Conservation (phyloP, 768 basidiomycete genomes). For the Termitomyces sp. region DNA sequence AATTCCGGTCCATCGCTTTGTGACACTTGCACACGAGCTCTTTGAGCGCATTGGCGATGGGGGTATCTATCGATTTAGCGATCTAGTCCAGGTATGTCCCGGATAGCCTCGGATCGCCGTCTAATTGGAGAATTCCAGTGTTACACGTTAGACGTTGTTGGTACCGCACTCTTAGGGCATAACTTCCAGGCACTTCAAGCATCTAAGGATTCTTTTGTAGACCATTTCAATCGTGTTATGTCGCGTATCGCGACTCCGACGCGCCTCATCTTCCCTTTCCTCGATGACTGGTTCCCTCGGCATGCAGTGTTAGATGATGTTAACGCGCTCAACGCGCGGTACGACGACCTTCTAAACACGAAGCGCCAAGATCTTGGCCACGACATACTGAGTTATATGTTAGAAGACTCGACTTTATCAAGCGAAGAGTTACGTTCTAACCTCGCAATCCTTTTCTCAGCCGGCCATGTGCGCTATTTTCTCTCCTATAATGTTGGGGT, state of each 20-base stretch:
- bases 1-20: constrained; percentile 27
- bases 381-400: constrained; percentile 29
- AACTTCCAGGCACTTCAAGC: constrained; percentile 28
- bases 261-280: constrained; percentile 26
- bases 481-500: neutral
- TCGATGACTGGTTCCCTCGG: constrained; percentile 24
- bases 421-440: constrained; percentile 30
- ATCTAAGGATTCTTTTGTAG: constrained; percentile 26
- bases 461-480: constrained; percentile 27
- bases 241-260: constrained; percentile 25
- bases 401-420: constrained; percentile 25
- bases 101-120: neutral
- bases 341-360: constrained; percentile 18
- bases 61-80: constrained; percentile 21
- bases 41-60: constrained; percentile 24
- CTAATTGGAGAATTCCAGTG: constrained; percentile 12
- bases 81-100: constrained; percentile 17
- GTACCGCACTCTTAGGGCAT: constrained; percentile 29
- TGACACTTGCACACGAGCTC: constrained; percentile 23
- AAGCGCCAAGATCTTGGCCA: constrained; percentile 26
- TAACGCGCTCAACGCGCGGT: constrained; percentile 22
- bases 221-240: constrained; percentile 31
- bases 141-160: constrained; percentile 31
- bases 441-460: constrained; percentile 31
- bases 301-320: constrained; percentile 21